Base-by-base conservation (phyloP, 805 yeast genomes). In the Wickerhamomyces subpelliculosus region DNA sequence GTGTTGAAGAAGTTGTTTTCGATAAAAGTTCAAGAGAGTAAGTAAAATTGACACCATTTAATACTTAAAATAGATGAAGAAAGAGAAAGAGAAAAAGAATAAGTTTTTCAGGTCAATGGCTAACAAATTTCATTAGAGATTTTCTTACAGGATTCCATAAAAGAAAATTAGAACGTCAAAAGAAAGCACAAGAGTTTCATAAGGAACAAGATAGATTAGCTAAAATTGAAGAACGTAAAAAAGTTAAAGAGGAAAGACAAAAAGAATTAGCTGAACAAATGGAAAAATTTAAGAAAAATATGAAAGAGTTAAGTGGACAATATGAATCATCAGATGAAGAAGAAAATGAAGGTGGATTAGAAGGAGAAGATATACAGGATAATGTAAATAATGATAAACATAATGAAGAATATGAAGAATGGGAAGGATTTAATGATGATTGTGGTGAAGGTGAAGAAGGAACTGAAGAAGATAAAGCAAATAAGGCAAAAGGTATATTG, bases 111-210 rank as follows among this genome's bases (percentile, higher is more conserved):
- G 26, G 12, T 17, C 12, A n/a, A n/a, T n/a, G n/a, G n/a, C n/a
- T n/a, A n/a, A n/a, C n/a, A n/a, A n/a, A n/a, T n/a, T n/a, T n/a
- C n/a, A 14, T 19, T 19, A 60, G 66, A 23, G 95, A 90, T 43
- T 90, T 79, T 58, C 65, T 90, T 48, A 90, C 97, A 3, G 98
- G 98, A 29, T 90, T 90, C 60, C 97, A 93, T 61, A 90, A 90
- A 64, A 75, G 98, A 54, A 90, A 90, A 58, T 58, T 90, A 14
- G 84, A 84, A 54, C 73, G 97, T 58, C 84, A 84, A 62, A 89
- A 87, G 64, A 79, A 81, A 46, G 97, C 97, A 0, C 78, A 76
- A 48, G 85, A 75, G 42, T 78, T 69, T 51, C 75, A 74, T 36
- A 79, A 81, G 49, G 96, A 89, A 55, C 84, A 81, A 55, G 93